These are phyloP conservation scores for Groenewaldozyma auringiensis DNA, from an alignment of 1,139 yeast species.

Conservation along the genomic window DNA sequence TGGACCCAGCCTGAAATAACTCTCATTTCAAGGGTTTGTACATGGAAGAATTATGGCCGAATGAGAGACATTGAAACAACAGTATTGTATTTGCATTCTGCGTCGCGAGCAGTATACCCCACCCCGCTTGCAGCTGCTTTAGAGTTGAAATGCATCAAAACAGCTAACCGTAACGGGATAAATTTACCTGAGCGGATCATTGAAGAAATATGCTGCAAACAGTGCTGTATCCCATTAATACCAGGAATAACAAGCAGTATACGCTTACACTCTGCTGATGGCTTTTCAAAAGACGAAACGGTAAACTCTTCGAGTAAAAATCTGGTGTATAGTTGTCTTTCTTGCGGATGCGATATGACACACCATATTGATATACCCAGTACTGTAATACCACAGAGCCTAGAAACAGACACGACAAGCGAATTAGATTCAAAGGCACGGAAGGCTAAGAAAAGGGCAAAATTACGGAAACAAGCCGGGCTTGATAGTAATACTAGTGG, in stretches of 20 bases:
- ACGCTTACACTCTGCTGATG: slow-evolving; percentile 5
- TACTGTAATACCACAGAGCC: background rate
- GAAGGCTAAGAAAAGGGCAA: slow-evolving; percentile 15
- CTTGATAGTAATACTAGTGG: background rate
- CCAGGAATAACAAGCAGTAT: slow-evolving; percentile 21
- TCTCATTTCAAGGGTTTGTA: no score
- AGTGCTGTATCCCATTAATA: slow-evolving; percentile 18
- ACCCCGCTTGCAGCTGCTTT: slow-evolving; percentile 12
- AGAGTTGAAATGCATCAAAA: slow-evolving; percentile 12
- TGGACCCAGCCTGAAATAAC: no score
- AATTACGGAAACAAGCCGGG: slow-evolving; percentile 11
- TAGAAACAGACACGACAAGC: background rate
- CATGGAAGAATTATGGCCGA: background rate
- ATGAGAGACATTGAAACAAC: slow-evolving; percentile 1
- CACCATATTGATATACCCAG: background rate
- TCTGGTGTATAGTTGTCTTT: background rate
- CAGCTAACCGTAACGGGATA: slow-evolving; percentile 6
- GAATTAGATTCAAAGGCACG: background rate
- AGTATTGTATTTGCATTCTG: slow-evolving; percentile 12
- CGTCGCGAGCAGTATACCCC: slow-evolving; percentile 12
- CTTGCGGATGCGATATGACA: background rate
- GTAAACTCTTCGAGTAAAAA: slow-evolving; percentile 4
- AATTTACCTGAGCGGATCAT: slow-evolving; percentile 10
- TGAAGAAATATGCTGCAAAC: slow-evolving; percentile 14
- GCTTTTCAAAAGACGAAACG: background rate